Percentiles rank a stretch among this genome's conserved stretches.
phyloP scores from a whole-genome alignment of 2,329 filamentous ascomycete species.

The Dichotomopilus funicola region DNA sequence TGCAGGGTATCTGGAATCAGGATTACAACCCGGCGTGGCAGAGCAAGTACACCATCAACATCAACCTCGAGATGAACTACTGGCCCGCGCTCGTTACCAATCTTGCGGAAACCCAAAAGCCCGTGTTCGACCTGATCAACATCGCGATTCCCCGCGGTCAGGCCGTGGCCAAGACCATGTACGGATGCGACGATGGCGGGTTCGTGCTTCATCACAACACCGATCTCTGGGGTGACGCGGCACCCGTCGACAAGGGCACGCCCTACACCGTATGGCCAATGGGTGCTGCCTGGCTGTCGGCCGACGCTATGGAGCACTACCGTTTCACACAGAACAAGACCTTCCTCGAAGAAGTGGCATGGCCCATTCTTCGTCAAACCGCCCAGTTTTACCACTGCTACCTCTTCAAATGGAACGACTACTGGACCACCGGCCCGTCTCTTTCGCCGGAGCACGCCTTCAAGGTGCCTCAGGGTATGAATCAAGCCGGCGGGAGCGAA shows the following conservation, averaged over 20 bases:
- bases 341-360: slow-evolving; percentile 24
- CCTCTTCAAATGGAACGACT: slow-evolving; percentile 25
- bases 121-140: slow-evolving; percentile 33
- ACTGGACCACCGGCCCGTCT: slow-evolving; percentile 25
- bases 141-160: slow-evolving; percentile 23
- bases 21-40: slow-evolving; percentile 36
- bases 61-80: slow-evolving; percentile 39
- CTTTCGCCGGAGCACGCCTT: slow-evolving; percentile 25
- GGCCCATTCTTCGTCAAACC: slow-evolving; percentile 27
- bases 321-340: slow-evolving; percentile 28
- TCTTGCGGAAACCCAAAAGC: slow-evolving; percentile 28
- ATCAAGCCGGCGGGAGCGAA: not conserved
- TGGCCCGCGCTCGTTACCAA: slow-evolving; percentile 30
- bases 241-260: slow-evolving; percentile 19
- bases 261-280: slow-evolving; percentile 33
- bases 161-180: slow-evolving; percentile 18
- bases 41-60: slow-evolving; percentile 39
- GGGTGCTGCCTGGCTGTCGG: slow-evolving; percentile 35
- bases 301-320: slow-evolving; percentile 35
- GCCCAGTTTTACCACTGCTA: slow-evolving; percentile 29
- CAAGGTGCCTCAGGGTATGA: not conserved
- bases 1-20: slow-evolving; percentile 40
- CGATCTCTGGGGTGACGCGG: slow-evolving; percentile 20
- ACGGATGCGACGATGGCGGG: slow-evolving; percentile 11
- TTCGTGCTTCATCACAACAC: slow-evolving; percentile 21